Evolutionary conservation across 495 filamentous ascomycete genomes (phyloP), one percentile per base, ranked within the genome.

Genomic region (Aspergillus affinis): DNA sequence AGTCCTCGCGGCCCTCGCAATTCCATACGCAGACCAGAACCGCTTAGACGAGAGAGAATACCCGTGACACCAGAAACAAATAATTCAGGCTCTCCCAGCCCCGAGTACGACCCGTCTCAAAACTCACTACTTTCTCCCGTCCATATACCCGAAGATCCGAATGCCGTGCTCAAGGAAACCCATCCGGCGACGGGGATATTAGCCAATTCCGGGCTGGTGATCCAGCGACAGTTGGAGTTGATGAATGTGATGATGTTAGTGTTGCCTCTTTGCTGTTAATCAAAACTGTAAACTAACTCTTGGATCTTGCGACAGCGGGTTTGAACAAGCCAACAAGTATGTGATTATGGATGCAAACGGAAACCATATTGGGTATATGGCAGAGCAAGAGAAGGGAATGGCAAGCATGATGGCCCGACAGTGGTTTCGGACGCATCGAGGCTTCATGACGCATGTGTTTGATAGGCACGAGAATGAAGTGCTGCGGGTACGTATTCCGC

Each of bases 321-420:
- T 88, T 60, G 87, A 90, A 71, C 87, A 90, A 70, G 86, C 87
- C 17, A 89, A 90, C 61, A 83, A 82, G 66, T 90, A 90, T 65
- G 80, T 88, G 27, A 88, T 90, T 52, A 83, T 89, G 81, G 83
- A 88, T 75, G 84, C 84, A n/a, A 74, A 82, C 30, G 87, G 87
- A 7, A 83, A 84, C 30, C 86, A 88, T 60, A 77, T 90, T 51
- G 87, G 87, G 17, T 89, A 86, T 62, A 83, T 90, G 71, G 86
- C 86, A 21, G 87, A 90, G 68, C 81, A 82, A 62, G 87, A 88
- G 54, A 78, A 81, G 55, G 84, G 87, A 0, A 73, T 89, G 58
- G 82, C 73, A 1, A 82, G 73, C 51, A 75, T 81, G 57, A 73
- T 89, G 67, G 79, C 82, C 47, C 73, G 87, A 48, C 87, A 89